Conservation (phyloP, 2,329 filamentous ascomycete genomes). For the Apiospora koreana region DNA sequence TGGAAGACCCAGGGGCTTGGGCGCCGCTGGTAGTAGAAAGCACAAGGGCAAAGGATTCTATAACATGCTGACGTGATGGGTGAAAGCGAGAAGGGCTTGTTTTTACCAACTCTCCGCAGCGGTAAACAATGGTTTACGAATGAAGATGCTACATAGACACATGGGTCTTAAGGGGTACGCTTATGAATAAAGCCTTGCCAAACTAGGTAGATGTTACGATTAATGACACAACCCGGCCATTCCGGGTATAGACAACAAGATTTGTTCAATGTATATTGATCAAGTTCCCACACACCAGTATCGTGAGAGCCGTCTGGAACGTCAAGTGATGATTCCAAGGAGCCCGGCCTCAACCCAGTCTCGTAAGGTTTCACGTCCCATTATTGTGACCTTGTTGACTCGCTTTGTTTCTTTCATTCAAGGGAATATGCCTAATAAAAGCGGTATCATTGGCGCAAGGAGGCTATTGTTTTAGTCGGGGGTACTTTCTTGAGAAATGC, state of each 20-base stretch:
- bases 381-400: background rate
- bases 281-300: too few species aligned
- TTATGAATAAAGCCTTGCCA: background rate
- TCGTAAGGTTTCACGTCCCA: too few species aligned
- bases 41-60: background rate
- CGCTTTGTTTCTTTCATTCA: background rate
- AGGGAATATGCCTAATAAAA: background rate
- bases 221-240: background rate
- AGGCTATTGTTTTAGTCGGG: background rate
- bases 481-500: background rate
- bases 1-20: background rate
- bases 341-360: background rate
- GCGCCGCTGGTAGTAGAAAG: background rate
- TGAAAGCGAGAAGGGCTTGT: background rate
- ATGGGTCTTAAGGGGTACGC: background rate
- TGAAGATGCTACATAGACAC: background rate
- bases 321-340: background rate
- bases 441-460: too few species aligned
- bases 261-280: background rate
- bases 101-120: too few species aligned
- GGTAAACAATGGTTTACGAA: background rate
- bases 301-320: background rate
- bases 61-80: background rate
- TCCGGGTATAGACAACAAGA: background rate
- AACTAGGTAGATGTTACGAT: conserved; percentile 5